Base-by-base conservation (phyloP, 768 basidiomycete genomes). In the Amanita fuliginea region DNA sequence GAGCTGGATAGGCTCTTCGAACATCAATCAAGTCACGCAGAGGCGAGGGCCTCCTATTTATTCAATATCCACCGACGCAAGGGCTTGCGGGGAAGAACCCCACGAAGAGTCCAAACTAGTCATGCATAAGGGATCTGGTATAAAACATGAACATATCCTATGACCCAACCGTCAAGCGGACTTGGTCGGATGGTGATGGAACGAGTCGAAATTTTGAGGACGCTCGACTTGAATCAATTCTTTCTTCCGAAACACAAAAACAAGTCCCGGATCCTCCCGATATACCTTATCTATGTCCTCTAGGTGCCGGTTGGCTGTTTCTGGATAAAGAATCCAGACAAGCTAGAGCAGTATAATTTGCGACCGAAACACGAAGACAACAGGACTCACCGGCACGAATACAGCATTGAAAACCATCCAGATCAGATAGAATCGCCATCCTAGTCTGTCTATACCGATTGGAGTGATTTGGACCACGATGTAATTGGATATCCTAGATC, bases 221-320 rank as follows among this genome's bases (percentile, higher is more conserved):
- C 73, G 55, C 52, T 66, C 61, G 14, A 72, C 64, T 52, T 70
- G 66, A 3, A 63, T 69, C 3, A 67, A 72, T 46, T 73, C 74
- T 55, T 67, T 64, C 51, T 71, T 70, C 42, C 58, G 54, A 54
- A 63, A 68, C 6, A 76, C 73, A 18, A 69, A 61, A 6, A 73
- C 55, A 65, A 70, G 67, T 4, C 59, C 64, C 42, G 58, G 63
- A 49, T 70, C 68, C 46, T 74, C 74, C 21, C 68, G 66, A 54
- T 74, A 76, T 13, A 76, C 57, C 37, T 56, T 66, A 56, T 76
- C 74, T 18, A 76, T 72, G 51, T 76, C 74, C 55, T 76, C 74
- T 11, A 74, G 58, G 51, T 73, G 69, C 21, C 74, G 64, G 52
- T 76, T 76, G 2, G 74, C 66, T 1, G 73, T 74, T 56, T 76